Base-by-base conservation (phyloP, 2,329 filamentous ascomycete species). In the Aspergillus awamori region DNA sequence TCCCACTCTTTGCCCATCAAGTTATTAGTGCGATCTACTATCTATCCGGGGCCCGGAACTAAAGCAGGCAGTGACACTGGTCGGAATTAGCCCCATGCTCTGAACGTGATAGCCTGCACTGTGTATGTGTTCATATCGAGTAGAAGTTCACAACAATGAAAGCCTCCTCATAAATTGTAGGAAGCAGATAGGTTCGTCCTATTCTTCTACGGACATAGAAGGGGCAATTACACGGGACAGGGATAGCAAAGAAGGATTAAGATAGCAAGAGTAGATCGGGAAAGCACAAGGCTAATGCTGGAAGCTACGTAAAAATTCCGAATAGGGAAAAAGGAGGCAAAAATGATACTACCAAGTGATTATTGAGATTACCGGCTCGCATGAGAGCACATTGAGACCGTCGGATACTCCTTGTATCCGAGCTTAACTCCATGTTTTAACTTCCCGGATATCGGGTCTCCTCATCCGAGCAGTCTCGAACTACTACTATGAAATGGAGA, bases 11-110 rank as follows among this genome's bases (percentile, higher is more conserved):
- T 45, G 39, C 20, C 39, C n/a, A 24, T 55, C 30, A 55, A 41
- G 11, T 30, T 15, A 47, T 47, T 55, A 55, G 53, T 55, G 45
- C 53, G 53, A 55, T 55, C 53, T 39, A 55, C 39, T 47, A 20
- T 39, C 36, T 54, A 43, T 26, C 24, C 36, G 24, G n/a, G 24
- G 52, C 30, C 17, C 41, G 36, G 38, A 11, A 54, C 38, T 43
- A 45, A 43, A 24, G 20, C 26, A 49, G 24, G 47, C 24, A 49
- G 47, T 49, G 47, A 30, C 47, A 33, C 26, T 49, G 47, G 47
- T 49, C 15, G 15, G 15, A 33, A 30, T 49, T 49, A 33, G 47
- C 26, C 47, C 26, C 28, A n/a, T 48, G 45, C 24, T 48, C 13
- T 26, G 15, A 22, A 24, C 10, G 24, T 28, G 22, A 24, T 48